These are phyloP conservation scores for Lotmaria passim DNA, from an alignment of 208 protist genomes.

Conservation along the genomic window DNA sequence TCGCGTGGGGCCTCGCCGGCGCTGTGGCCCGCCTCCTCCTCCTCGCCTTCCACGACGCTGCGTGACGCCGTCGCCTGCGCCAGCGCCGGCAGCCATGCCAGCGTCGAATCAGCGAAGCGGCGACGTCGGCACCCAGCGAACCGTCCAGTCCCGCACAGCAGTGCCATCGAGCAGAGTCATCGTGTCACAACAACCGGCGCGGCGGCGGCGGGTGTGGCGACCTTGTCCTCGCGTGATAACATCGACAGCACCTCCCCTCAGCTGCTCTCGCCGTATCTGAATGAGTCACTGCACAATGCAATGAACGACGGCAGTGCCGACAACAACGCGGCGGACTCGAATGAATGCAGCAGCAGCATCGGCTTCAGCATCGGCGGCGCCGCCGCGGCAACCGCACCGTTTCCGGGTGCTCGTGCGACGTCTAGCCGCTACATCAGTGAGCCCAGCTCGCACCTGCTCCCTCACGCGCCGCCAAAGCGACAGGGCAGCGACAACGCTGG, in stretches of 20 bases:
- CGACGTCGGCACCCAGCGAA: not conserved
- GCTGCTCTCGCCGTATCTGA: slow-evolving; percentile 18
- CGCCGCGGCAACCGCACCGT: not conserved
- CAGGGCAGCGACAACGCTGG: not conserved
- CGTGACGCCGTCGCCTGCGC: not conserved
- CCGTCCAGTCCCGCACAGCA: too few relatives aligned
- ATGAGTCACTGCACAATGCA: not conserved
- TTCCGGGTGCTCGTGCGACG: not conserved
- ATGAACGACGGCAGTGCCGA: not conserved
- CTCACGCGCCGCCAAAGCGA: not conserved
- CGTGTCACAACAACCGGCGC: too few relatives aligned
- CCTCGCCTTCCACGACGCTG: not conserved
- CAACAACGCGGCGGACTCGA: not conserved
- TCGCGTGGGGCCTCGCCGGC: not conserved
- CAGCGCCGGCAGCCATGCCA: slow-evolving; percentile 1
- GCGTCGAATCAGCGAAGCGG: not conserved
- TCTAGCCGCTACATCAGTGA: not conserved
- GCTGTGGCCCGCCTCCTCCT: not conserved
- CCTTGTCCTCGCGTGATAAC: not conserved
- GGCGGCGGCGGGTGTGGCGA: not conserved
- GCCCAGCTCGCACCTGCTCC: not conserved
- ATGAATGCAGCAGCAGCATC: not conserved
- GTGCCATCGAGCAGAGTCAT: too few relatives aligned
- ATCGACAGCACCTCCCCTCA: slow-evolving; percentile 1
- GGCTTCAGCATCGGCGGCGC: not conserved